phyloP scores from a whole-genome alignment of 805 yeast genomes.

The Wickerhamiella occidentalis region DNA sequence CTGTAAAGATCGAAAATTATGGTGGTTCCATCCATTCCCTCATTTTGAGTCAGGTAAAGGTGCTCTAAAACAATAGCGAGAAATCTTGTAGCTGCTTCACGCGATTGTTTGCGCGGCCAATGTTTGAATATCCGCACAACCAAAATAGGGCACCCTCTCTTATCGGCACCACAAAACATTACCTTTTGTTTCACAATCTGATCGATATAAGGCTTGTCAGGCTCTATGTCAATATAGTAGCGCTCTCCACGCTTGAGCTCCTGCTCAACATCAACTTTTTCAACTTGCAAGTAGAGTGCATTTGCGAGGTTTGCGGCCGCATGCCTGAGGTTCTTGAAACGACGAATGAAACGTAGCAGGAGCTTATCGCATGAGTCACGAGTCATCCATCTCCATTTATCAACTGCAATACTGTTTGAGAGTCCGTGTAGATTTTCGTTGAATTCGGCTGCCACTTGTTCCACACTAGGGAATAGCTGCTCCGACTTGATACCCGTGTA shows the following conservation, averaged over 20 bases:
- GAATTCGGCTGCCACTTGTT: background rate
- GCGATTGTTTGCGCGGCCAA: background rate
- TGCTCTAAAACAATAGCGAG: background rate
- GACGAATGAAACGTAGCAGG: conserved; percentile 23
- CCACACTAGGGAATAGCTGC: background rate
- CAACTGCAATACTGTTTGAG: background rate
- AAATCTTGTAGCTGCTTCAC: background rate
- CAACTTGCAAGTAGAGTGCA: background rate
- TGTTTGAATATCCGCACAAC: background rate
- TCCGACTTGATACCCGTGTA: background rate
- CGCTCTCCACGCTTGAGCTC: conserved; percentile 7
- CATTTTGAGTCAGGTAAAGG: background rate
- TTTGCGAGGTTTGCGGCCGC: background rate
- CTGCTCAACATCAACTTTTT: conserved; percentile 3
- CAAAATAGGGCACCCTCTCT: background rate
- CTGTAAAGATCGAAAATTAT: background rate
- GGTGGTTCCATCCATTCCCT: background rate
- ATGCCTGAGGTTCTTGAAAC: background rate
- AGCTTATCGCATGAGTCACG: conserved; percentile 5
- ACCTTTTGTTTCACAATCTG: background rate
- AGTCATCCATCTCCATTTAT: conserved; percentile 9
- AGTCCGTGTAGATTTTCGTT: background rate
- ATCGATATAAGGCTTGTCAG: background rate
- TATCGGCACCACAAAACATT: background rate
- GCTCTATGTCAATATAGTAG: background rate